Percentiles rank a stretch among this genome's conserved stretches.
Conservation (phyloP, 805 yeast genomes). For the Kregervanrija pseudodelftensis region DNA sequence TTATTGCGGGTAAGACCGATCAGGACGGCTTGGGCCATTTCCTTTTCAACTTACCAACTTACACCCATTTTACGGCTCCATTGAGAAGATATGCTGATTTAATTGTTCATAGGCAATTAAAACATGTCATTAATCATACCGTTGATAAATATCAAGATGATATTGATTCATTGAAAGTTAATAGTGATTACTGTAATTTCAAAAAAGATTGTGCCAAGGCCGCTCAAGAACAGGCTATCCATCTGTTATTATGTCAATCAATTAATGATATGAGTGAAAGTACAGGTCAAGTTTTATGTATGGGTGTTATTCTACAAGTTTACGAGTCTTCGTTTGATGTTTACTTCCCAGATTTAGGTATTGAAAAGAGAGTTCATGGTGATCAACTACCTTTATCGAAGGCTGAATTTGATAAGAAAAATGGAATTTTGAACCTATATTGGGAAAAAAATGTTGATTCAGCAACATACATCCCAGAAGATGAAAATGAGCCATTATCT, state of each 20-base stretch:
- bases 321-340: constrained; percentile 96
- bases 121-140: constrained; percentile 44
- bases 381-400: constrained; percentile 89
- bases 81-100: constrained; percentile 87
- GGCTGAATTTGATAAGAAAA: constrained; percentile 79
- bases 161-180: constrained; percentile 64
- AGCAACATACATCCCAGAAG: constrained; percentile 87
- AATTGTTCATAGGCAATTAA: constrained; percentile 88
- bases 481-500: constrained; percentile 71
- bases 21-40: constrained; percentile 74
- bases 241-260: constrained; percentile 74
- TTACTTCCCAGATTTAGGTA: constrained; percentile 85
- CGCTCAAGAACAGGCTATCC: constrained; percentile 94
- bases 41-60: constrained; percentile 73
- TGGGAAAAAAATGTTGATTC: constrained; percentile 94
- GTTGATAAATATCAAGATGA: constrained; percentile 42
- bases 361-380: constrained; percentile 94
- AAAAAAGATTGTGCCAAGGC: constrained; percentile 88
- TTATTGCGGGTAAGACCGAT: constrained; percentile 81
- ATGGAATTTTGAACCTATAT: constrained; percentile 66
- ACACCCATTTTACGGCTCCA: constrained; percentile 93
- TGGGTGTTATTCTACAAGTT: constrained; percentile 86
- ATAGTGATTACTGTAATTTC: constrained; percentile 90
- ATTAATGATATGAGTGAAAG: constrained; percentile 64
- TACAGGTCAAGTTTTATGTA: constrained; percentile 76